A percentile compares a stretch with the other conserved stretches of the same genome.
Evolutionary conservation across 495 filamentous ascomycete species (phyloP).

Genomic region (Endocarpon pusillum): DNA sequence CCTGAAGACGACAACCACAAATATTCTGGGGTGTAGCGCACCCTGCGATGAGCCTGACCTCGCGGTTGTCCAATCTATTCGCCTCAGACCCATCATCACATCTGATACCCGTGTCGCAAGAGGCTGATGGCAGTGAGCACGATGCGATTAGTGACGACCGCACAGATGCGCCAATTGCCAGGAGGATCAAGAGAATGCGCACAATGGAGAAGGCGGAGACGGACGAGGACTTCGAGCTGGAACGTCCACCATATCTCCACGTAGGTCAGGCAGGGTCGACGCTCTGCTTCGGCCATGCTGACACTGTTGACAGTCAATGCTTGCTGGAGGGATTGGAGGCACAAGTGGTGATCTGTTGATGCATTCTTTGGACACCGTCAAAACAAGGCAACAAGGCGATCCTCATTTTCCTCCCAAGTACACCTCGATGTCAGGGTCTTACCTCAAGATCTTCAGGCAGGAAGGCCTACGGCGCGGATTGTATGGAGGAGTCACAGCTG

Average conservation of each 20-base stretch:
- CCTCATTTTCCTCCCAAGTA: constrained; percentile 83
- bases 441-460: constrained; percentile 80
- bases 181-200: too few relatives aligned
- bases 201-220: constrained; percentile 4
- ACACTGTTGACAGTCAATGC: constrained; percentile 53
- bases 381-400: constrained; percentile 96
- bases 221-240: constrained; percentile 31
- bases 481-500: constrained; percentile 84
- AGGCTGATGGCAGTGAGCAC: background rate
- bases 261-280: constrained; percentile 37
- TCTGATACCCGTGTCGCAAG: background rate
- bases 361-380: constrained; percentile 97
- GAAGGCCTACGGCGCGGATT: constrained; percentile 76
- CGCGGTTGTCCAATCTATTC: constrained; percentile 28
- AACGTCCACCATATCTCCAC: constrained; percentile 46
- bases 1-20: too few relatives aligned
- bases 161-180: constrained; percentile 1
- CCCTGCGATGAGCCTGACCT: constrained; percentile 31
- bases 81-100: constrained; percentile 20
- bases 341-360: constrained; percentile 92
- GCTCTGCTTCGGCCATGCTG: background rate
- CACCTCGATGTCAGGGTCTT: constrained; percentile 71
- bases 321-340: constrained; percentile 81
- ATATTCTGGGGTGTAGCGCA: too few relatives aligned
- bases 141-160: too few relatives aligned